phyloP scores from a whole-genome alignment of 2,329 filamentous ascomycete species.

The Aspergillus puulaauensis region DNA sequence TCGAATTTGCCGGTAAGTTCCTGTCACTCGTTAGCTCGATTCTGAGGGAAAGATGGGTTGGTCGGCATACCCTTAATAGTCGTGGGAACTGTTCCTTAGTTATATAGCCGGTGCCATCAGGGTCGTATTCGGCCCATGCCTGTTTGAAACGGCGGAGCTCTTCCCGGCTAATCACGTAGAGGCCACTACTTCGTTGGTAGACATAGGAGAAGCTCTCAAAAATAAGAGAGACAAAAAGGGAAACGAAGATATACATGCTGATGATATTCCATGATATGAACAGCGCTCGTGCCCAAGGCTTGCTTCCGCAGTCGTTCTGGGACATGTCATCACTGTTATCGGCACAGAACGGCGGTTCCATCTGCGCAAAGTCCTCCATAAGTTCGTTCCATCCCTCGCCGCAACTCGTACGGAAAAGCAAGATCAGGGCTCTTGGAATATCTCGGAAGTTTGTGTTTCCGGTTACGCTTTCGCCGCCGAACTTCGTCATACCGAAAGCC shows the following conservation, averaged over 20 bases:
- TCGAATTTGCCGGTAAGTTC: slow-evolving; percentile 93
- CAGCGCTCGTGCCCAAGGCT: slow-evolving; percentile 79
- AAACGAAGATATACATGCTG: slow-evolving; percentile 99
- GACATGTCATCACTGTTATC: slow-evolving; percentile 66
- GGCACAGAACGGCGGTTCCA: slow-evolving; percentile 75
- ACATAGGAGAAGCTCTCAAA: slow-evolving; percentile 99
- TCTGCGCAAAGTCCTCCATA: slow-evolving; percentile 91
- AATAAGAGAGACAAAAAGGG: slow-evolving; percentile 95
- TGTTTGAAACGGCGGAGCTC: slow-evolving; percentile 97
- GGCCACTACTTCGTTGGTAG: slow-evolving; percentile 92
- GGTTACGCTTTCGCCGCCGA: slow-evolving; percentile 69
- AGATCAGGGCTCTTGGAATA: slow-evolving; percentile 87
- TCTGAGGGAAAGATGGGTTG: slow-evolving; percentile 7
- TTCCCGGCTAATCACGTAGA: slow-evolving; percentile 85
- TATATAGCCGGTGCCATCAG: slow-evolving; percentile 87
- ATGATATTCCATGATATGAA: slow-evolving; percentile 98
- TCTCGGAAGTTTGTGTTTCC: slow-evolving; percentile 89
- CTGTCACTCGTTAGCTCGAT: slow-evolving; percentile 30
- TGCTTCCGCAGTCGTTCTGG: slow-evolving; percentile 88
- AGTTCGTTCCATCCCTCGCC: slow-evolving; percentile 96
- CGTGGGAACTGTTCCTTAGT: slow-evolving; percentile 85
- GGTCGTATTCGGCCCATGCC: slow-evolving; percentile 95
- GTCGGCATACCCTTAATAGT: slow-evolving; percentile 66
- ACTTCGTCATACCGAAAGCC: slow-evolving; percentile 90
- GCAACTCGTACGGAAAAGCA: slow-evolving; percentile 88